phyloP scores from a whole-genome alignment of 2,329 filamentous ascomycete genomes.

The Xylariaceae sp. region DNA sequence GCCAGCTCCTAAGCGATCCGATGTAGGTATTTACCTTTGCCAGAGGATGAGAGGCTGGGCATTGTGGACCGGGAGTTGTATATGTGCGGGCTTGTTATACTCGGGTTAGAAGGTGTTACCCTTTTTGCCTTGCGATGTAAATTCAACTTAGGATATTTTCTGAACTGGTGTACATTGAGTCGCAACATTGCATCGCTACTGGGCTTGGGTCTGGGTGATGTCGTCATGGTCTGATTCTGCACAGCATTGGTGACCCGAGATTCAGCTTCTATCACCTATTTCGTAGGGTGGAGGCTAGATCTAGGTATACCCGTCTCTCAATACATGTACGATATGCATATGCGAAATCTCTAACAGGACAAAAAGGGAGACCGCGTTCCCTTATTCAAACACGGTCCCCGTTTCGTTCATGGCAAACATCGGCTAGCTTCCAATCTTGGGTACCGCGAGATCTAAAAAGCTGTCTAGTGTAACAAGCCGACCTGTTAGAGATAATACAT shows the following conservation, averaged over 20 bases:
- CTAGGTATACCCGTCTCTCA: not conserved
- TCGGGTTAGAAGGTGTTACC: too few species aligned
- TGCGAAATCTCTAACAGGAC: not conserved
- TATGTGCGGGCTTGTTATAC: not conserved
- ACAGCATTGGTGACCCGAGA: too few species aligned
- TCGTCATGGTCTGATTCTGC: too few species aligned
- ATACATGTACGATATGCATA: not conserved
- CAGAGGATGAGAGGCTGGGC: not conserved
- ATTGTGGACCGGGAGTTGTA: not conserved
- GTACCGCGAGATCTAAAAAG: not conserved
- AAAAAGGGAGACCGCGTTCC: not conserved
- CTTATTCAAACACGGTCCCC: not conserved
- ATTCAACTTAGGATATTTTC: too few species aligned
- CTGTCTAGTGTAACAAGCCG: not conserved
- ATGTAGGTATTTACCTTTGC: not conserved
- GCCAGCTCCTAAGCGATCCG: constrained; percentile 4
- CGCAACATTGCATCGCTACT: too few species aligned
- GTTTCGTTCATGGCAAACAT: not conserved
- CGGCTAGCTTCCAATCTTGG: too few species aligned
- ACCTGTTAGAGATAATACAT: not conserved
- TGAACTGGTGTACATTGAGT: too few species aligned
- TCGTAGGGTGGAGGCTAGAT: too few species aligned
- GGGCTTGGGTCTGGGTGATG: too few species aligned
- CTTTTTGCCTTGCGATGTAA: too few species aligned
- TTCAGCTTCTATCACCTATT: too few species aligned